phyloP scores from a whole-genome alignment of 257 asterid species.

The Solanum etuberosum region DNA sequence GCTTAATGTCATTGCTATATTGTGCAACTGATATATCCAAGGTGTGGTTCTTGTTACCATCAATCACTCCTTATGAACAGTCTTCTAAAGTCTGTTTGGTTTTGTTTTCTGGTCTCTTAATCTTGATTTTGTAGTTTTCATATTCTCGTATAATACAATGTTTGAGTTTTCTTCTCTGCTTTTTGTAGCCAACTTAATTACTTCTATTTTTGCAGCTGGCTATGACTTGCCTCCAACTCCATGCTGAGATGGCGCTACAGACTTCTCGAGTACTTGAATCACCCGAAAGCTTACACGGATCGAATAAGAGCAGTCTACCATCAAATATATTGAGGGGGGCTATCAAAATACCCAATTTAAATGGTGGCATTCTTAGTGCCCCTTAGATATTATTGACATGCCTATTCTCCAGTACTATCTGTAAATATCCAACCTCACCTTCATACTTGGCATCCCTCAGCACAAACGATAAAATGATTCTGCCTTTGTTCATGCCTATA shows the following conservation, averaged over 20 bases:
- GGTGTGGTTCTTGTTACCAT: not conserved
- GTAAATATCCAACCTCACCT: not conserved
- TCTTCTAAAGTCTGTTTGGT: not conserved
- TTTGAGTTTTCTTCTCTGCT: not conserved
- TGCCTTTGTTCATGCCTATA: not conserved
- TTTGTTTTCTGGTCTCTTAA: not conserved
- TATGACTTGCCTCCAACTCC: constrained; percentile 80
- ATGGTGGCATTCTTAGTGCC: not conserved
- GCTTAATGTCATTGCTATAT: not conserved
- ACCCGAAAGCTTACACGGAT: constrained; percentile 12
- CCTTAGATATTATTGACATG: not conserved
- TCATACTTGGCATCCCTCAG: not conserved
- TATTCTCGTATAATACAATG: too few species aligned
- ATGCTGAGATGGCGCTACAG: constrained; percentile 85
- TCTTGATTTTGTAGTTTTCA: too few species aligned
- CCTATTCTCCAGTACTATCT: not conserved
- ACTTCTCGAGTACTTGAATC: constrained; percentile 76
- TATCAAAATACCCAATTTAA: constrained; percentile 43
- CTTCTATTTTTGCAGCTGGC: constrained; percentile 54
- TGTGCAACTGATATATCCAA: not conserved
- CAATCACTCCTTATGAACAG: not conserved
- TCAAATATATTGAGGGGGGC: constrained; percentile 24
- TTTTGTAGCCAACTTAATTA: not conserved
- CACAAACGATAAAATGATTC: not conserved
- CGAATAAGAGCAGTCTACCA: constrained; percentile 28